A percentile compares a stretch with the other conserved stretches of the same genome.
Conservation (phyloP, 2,329 filamentous ascomycete species). For the Colletotrichum graminicola region DNA sequence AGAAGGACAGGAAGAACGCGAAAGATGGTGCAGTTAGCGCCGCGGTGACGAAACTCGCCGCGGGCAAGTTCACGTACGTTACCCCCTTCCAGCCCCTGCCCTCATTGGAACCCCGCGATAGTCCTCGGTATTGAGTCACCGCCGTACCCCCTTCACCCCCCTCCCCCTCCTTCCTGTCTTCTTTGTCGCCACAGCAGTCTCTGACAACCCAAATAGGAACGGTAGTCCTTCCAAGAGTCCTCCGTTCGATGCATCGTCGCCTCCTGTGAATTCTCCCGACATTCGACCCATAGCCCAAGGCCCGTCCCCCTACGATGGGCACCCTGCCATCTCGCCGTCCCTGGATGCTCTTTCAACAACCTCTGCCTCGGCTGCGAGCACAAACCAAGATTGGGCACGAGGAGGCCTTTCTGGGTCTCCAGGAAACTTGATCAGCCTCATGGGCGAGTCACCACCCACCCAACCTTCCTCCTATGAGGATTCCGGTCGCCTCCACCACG, state of each 20-base stretch:
- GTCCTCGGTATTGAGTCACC: constrained; percentile 48
- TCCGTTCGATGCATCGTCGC: constrained; percentile 50
- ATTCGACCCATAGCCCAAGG: constrained; percentile 55
- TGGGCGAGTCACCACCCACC: constrained; percentile 66
- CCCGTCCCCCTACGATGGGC: constrained; percentile 56
- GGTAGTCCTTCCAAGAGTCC: constrained; percentile 50
- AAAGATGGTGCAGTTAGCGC: constrained; percentile 66
- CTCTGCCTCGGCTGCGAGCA: constrained; percentile 62
- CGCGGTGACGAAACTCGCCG: constrained; percentile 65
- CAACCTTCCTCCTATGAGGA: constrained; percentile 67
- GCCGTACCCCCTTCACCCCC: constrained; percentile 24
- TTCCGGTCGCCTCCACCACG: constrained; percentile 56
- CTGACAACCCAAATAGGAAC: constrained; percentile 46
- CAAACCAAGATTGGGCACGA: constrained; percentile 61
- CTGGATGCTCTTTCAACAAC: constrained; percentile 63
- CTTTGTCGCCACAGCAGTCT: constrained; percentile 37
- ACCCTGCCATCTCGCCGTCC: constrained; percentile 58
- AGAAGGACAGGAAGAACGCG: constrained; percentile 68
- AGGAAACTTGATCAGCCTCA: constrained; percentile 64
- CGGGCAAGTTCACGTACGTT: constrained; percentile 65
- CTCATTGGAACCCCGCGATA: constrained; percentile 28
- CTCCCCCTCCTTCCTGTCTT: not conserved
- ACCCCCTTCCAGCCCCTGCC: constrained; percentile 17
- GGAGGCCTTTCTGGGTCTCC: constrained; percentile 63
- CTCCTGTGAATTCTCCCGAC: constrained; percentile 61